A percentile compares a stretch with the other conserved stretches of the same genome.
Evolutionary conservation across 2,329 filamentous ascomycete species (phyloP).

Genomic region (Aulographum hederae): DNA sequence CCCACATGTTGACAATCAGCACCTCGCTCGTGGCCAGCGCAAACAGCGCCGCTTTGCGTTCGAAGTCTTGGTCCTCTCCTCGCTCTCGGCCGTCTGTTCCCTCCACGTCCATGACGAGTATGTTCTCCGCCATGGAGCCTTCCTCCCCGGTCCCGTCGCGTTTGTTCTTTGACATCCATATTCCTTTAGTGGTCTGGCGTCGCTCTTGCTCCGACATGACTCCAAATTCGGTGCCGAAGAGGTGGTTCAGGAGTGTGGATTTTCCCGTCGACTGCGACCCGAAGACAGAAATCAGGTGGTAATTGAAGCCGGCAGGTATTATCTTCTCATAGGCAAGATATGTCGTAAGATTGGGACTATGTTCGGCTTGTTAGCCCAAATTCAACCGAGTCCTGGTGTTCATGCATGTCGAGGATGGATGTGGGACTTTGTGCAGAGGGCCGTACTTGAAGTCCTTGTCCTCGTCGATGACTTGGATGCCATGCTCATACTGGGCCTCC

Average conservation of each 20-base stretch:
- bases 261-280: conserved; percentile 97
- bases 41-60: conserved; percentile 94
- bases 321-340: conserved; percentile 70
- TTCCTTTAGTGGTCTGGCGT: conserved; percentile 94
- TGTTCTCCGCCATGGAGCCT: conserved; percentile 75
- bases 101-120: conserved; percentile 98
- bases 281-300: conserved; percentile 97
- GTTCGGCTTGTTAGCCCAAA: not conserved
- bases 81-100: conserved; percentile 91
- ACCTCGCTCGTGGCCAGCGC: conserved; percentile 95
- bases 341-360: conserved; percentile 55
- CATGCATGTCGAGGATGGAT: not conserved
- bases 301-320: conserved; percentile 87
- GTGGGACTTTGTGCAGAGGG: conserved; percentile 1
- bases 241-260: conserved; percentile 86
- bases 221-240: conserved; percentile 90
- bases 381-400: conserved; percentile 1
- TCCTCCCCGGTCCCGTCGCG: conserved; percentile 24
- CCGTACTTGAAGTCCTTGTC: conserved; percentile 92
- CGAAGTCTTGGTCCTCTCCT: conserved; percentile 96
- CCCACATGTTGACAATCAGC: conserved; percentile 97
- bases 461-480: conserved; percentile 92
- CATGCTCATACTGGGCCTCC: conserved; percentile 64
- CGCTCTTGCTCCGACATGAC: conserved; percentile 94
- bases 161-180: conserved; percentile 99